Base-by-base conservation (phyloP, 208 protist species). In the Herpetomonas samuelpessoai region DNA sequence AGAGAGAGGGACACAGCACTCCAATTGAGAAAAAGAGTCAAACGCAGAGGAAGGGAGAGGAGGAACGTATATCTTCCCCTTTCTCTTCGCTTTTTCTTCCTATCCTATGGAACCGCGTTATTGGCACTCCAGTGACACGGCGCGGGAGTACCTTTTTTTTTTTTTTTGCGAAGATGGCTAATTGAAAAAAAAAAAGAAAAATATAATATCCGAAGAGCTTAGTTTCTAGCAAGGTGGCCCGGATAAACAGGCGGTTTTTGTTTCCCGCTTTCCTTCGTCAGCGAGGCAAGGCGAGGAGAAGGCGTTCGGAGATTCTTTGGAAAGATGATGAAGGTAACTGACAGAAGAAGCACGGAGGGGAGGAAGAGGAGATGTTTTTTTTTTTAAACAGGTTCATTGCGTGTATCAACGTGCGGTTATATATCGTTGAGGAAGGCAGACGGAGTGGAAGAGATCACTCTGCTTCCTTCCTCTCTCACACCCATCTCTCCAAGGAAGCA, bases 111-210 rank as follows among this genome's bases (percentile, higher is more conserved):
- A n/a, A n/a, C n/a, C n/a, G n/a, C n/a, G n/a, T n/a, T n/a, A n/a
- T n/a, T n/a, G n/a, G n/a, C n/a, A n/a, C n/a, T n/a, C 22, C 46
- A 51, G 22, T 51, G 35, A 14, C 6, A 41, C 14, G 35, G 35
- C 9, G 35, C 9, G 6, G 35, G 35, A 41, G 14, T 14, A 41
- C 35, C 35, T 38, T 56, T 56, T 41, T 56, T 18, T 56, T 38
- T 38, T 30, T 14, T 56, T 56, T 56, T 3, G 22, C 39, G 10
- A 2, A 6, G 14, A 24, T 56, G 31, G 10, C 14, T 18, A 52
- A 52, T 26, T 52, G 24, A 10, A 58, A 22, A 46, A 58, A 58
- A 46, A 28, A 27, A 46, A 58, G 47, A 53, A 53, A 16, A 19
- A 16, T 53, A 53, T 16, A n/a, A 7, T 21, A 41, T 41, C 10